Conservation (phyloP, 2,329 filamentous ascomycete genomes). For the Colletotrichum sidae region DNA sequence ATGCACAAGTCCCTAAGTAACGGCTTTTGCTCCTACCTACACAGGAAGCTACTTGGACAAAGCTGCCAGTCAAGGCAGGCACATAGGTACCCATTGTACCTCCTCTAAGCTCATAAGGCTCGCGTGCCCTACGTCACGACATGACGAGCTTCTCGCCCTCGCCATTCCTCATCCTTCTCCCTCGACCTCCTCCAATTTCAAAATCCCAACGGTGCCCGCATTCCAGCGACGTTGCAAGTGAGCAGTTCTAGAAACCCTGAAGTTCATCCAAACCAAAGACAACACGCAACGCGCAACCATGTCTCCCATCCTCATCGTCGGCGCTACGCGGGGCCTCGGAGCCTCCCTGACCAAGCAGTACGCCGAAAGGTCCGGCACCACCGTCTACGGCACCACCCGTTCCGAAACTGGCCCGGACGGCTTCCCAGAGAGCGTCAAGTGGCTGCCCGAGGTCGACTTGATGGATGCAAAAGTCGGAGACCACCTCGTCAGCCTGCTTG, state of each 20-base stretch:
- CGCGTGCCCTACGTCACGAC: slow-evolving; percentile 9
- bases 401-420: slow-evolving; percentile 56
- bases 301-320: slow-evolving; percentile 70
- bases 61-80: not conserved
- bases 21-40: too few species aligned
- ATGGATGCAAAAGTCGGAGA: slow-evolving; percentile 59
- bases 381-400: slow-evolving; percentile 71
- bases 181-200: slow-evolving; percentile 6
- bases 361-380: slow-evolving; percentile 55
- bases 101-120: not conserved
- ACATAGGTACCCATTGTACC: not conserved
- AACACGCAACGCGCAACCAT: slow-evolving; percentile 44
- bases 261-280: not conserved
- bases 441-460: slow-evolving; percentile 71
- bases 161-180: slow-evolving; percentile 15
- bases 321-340: slow-evolving; percentile 76
- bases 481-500: slow-evolving; percentile 58
- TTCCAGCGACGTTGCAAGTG: slow-evolving; percentile 30
- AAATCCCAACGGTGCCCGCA: slow-evolving; percentile 24
- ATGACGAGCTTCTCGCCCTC: slow-evolving; percentile 12
- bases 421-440: slow-evolving; percentile 59
- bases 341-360: slow-evolving; percentile 71
- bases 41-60: too few species aligned
- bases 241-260: slow-evolving; percentile 15
- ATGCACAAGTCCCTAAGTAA: too few species aligned